These are phyloP conservation scores for Wickerhamiella infanticola DNA, from an alignment of 1,139 yeast species.

Conservation along the genomic window DNA sequence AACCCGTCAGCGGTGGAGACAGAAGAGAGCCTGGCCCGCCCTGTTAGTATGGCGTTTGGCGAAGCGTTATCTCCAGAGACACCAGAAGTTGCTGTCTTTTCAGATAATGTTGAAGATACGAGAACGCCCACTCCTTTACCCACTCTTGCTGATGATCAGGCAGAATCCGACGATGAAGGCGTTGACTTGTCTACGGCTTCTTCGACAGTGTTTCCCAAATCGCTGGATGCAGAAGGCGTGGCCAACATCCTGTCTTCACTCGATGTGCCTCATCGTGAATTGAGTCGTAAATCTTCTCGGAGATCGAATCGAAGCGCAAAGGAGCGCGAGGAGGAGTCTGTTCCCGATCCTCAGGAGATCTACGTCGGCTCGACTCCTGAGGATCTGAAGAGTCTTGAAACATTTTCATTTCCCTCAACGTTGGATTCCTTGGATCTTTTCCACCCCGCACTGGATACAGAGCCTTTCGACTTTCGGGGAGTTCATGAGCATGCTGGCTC, in stretches of 20 bases:
- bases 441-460: background rate
- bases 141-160: background rate
- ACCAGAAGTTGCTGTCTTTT: background rate
- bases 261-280: conserved; percentile 23
- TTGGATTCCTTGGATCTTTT: background rate
- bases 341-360: conserved; percentile 21
- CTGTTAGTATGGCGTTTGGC: background rate
- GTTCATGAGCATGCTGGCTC: too few species aligned
- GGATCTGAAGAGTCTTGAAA: background rate
- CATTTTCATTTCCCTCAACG: background rate
- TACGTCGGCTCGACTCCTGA: conserved; percentile 13
- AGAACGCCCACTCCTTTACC: background rate
- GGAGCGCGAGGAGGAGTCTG: conserved; percentile 15
- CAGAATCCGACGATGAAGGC: background rate
- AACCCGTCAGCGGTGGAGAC: background rate
- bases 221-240: conserved; percentile 22
- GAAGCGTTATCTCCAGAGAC: background rate
- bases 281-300: conserved; percentile 15
- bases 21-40: background rate
- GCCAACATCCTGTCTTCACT: conserved; percentile 24
- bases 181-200: conserved; percentile 17
- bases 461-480: background rate
- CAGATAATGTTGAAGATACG: background rate
- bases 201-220: conserved; percentile 26
- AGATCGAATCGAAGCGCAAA: conserved; percentile 7